Evolutionary conservation across 169 alveolate species (phyloP).

Genomic region (Plasmodium gaboni): DNA sequence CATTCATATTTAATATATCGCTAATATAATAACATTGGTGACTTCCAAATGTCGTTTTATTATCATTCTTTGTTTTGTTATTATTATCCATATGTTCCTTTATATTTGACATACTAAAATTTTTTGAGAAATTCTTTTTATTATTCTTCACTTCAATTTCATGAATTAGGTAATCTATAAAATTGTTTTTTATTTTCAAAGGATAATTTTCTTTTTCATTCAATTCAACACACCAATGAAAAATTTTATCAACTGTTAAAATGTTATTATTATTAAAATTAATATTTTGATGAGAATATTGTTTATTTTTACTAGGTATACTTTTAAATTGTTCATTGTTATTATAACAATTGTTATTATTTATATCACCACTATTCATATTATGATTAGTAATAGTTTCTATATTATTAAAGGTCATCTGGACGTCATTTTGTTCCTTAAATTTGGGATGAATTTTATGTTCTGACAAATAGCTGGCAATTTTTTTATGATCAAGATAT

Average conservation of each 20-base stretch:
- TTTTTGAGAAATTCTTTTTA: background rate
- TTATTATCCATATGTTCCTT: background rate
- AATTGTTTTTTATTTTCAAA: constrained; percentile 8
- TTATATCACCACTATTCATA: constrained; percentile 6
- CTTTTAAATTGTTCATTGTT: constrained; percentile 2
- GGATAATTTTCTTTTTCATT: constrained; percentile 62
- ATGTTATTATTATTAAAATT: constrained; percentile 18
- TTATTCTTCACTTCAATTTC: constrained; percentile 8
- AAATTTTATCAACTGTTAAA: constrained; percentile 44
- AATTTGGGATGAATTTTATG: no score
- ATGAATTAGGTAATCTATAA: constrained; percentile 43
- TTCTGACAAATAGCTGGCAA: constrained; percentile 25
- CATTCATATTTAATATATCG: constrained; percentile 24
- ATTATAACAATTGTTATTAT: background rate
- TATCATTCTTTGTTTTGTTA: background rate
- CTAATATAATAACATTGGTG: background rate
- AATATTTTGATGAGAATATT: background rate
- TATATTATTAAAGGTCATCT: no score
- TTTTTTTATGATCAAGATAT: constrained; percentile 38
- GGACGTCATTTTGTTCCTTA: no score
- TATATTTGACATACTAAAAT: background rate
- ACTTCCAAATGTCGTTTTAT: background rate
- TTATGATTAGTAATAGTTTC: no score
- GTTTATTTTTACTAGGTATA: background rate
- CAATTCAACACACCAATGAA: constrained; percentile 58